Base-by-base conservation (phyloP, 2,329 filamentous ascomycete species). In the Drechslerella dactyloides region DNA sequence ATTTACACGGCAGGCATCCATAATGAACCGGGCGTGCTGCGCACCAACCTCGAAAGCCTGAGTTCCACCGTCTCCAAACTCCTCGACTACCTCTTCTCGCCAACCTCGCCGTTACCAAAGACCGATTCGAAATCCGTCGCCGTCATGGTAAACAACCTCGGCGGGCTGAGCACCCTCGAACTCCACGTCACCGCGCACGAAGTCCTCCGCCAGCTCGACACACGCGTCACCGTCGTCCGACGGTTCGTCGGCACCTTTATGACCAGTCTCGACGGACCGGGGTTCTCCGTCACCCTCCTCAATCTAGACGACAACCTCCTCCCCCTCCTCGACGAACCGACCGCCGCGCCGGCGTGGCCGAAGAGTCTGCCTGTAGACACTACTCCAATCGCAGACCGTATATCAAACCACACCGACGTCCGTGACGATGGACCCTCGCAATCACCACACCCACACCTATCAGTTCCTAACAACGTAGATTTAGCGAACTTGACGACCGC, bases 251-350 rank as follows among this genome's bases (percentile, higher is more conserved):
- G 89, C 30, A 89, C 88, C 0, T 91, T 86, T 79, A 91, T 91
- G 89, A 92, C 89, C 3, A 90, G 88, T 74, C 81, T 93, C 69
- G 91, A 92, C 78, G 89, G 88, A 0, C 81, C 89, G 4, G 90
- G 89, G 3, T 92, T 92, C 80, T 90, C 88, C 78, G 86, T 91
- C 75, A 85, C 86, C 5, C 79, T 93, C 35, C 82, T 92, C 27
- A 90, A 88, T 76, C 82, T 89, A 10, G 83, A 84, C 48, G 83
- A 82, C 6, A 83, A 85, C 64, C 86, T 91, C 83, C 82, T 91
- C 21, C 84, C 90, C 76, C 80, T 91, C 55, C 82, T 92, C 13
- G 89, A 92, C 78, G 84, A 85, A 44, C 87, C 87, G 0, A 85
- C 84, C 42, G 88, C 91, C 78, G 89, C 86, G 0, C 85, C 84